Evolutionary conservation across 495 filamentous ascomycete species (phyloP).

Genomic region (Tuber aestivum): DNA sequence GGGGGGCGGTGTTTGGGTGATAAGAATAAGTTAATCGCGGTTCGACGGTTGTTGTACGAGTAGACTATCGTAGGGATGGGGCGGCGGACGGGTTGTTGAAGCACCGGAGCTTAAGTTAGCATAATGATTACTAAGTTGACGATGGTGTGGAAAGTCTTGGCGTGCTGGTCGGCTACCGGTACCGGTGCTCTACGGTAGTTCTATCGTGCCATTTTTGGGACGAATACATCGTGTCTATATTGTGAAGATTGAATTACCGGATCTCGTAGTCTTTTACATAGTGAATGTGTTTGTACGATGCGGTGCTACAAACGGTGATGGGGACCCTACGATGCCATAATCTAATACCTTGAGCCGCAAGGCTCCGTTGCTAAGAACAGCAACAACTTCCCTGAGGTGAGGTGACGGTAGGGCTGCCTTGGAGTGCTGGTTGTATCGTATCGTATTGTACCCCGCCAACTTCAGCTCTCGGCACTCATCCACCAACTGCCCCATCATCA

Average conservation of each 20-base stretch:
- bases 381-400: no score
- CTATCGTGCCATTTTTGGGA: neutral
- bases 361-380: neutral
- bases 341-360: neutral
- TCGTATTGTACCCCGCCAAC: neutral
- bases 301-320: neutral
- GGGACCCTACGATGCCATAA: neutral
- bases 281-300: no score
- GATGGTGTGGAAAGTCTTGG: neutral
- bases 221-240: neutral
- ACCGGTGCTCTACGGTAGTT: no score
- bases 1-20: neutral
- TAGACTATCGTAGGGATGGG: neutral
- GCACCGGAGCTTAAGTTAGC: neutral
- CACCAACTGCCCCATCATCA: neutral
- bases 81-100: neutral
- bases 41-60: no score
- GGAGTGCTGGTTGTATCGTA: no score
- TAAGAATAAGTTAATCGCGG: neutral
- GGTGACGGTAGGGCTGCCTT: no score
- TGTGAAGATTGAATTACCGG: neutral
- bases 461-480: neutral
- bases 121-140: neutral
- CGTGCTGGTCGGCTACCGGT: no score
- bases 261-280: neutral